Conservation (phyloP, 2,329 filamentous ascomycete species). For the Trichophyton mentagrophytes region DNA sequence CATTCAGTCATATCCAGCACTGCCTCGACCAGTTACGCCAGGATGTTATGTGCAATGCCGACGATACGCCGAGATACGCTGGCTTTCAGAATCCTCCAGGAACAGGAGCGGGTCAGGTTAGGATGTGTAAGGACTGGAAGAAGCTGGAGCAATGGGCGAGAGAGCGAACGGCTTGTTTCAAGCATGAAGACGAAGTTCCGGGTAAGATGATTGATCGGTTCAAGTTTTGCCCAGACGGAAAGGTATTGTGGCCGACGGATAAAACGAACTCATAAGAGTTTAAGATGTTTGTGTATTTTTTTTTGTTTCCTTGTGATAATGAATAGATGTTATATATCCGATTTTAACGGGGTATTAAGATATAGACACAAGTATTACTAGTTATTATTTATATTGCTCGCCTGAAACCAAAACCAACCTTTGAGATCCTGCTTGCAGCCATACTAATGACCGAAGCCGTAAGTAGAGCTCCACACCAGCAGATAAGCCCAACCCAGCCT, state of each 20-base stretch:
- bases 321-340: too few relatives aligned
- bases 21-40: constrained; percentile 1
- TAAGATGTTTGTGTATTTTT: too few relatives aligned
- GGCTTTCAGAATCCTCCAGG: neutral
- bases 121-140: neutral
- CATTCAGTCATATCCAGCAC: neutral
- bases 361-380: too few relatives aligned
- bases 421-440: neutral
- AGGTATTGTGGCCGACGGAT: neutral
- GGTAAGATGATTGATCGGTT: neutral
- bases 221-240: neutral
- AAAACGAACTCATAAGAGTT: neutral
- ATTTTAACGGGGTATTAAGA: too few relatives aligned
- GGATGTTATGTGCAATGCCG: neutral
- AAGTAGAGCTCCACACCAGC: constrained; percentile 5
- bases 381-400: too few relatives aligned
- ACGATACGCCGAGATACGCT: neutral
- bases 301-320: too few relatives aligned
- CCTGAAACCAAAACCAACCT: neutral
- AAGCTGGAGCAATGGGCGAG: neutral
- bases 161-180: neutral
- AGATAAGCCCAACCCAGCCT: constrained; percentile 22
- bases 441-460: neutral
- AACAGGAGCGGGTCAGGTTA: neutral
- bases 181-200: neutral